Evolutionary conservation across 2,329 filamentous ascomycete genomes (phyloP).

Genomic region (Macrophomina phaseolina): DNA sequence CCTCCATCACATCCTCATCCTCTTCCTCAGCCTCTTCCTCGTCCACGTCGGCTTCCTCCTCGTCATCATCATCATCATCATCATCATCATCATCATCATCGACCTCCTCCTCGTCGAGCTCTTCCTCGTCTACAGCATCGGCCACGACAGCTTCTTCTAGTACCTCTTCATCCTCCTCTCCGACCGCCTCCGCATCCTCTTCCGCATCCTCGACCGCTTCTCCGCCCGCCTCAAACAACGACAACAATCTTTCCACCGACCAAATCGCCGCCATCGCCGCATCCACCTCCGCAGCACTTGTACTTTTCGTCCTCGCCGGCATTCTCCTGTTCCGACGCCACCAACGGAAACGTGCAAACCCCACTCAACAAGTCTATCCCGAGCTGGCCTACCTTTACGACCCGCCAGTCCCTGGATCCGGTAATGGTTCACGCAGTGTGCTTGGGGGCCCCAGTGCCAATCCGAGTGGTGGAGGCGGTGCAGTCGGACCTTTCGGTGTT

Average conservation of each 20-base stretch:
- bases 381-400: slow-evolving; percentile 44
- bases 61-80: neutral
- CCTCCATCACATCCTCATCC: neutral
- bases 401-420: slow-evolving; percentile 29
- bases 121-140: slow-evolving; percentile 20
- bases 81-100: neutral
- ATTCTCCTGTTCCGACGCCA: slow-evolving; percentile 41
- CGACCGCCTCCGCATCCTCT: slow-evolving; percentile 6
- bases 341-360: slow-evolving; percentile 30
- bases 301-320: slow-evolving; percentile 42
- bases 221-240: slow-evolving; percentile 11
- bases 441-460: neutral
- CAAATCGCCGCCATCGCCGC: slow-evolving; percentile 45
- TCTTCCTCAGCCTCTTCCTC: neutral
- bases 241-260: slow-evolving; percentile 34
- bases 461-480: neutral
- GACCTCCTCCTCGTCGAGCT: neutral
- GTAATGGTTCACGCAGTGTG: neutral
- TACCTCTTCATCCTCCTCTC: slow-evolving; percentile 17
- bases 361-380: slow-evolving; percentile 38
- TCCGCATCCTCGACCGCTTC: slow-evolving; percentile 17
- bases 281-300: slow-evolving; percentile 40
- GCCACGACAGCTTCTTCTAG: neutral
- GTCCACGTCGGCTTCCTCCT: neutral
- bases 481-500: slow-evolving; percentile 6